Base-by-base conservation (phyloP, 2,329 filamentous ascomycete species). In the Aureobasidium subglaciale region DNA sequence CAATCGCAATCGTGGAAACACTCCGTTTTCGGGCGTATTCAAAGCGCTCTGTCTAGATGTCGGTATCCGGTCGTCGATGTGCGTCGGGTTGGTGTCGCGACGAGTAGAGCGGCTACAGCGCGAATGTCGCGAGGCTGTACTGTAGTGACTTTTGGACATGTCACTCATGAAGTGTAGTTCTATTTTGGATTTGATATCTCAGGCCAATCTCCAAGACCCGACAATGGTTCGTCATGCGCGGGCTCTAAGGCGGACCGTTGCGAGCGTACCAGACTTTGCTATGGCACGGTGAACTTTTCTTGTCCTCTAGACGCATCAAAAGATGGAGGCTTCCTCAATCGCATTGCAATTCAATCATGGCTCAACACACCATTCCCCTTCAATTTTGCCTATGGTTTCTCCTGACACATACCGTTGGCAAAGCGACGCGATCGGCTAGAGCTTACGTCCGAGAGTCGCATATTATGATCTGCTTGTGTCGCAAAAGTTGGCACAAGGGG, bases 191-290 rank as follows among this genome's bases (percentile, higher is more conserved):
- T 50, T 54, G 27, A 54, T 43, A 54, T 54, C 27, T 18, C 29
- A 54, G 29, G 7, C 38, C 50, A 42, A 35, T 42, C 50, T 42
- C 22, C 16, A 40, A 43, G 38, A 43, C 50, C 50, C 50, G 50
- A 16, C 37, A 11, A 35, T 54, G 29, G 50, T 54, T 54, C 27
- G 38, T 29, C 16, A 34, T 43, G 50, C 50, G 50, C 50, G 50
- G 50, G 50, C 37, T 29, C 50, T 54, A 42, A 15, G 27, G 50
- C 50, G 50, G 50, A 54, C 50, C 50, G 50, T 54, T 54, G 50
- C 37, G 38, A 42, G 50, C 43, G 50, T 54, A 54, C 50, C 50
- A 54, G 37, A 42, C 27, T 54, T 54, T 13, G 35, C 13, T 25
- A 38, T 34, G 29, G 50, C 48, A 53, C 48, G 50, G 50, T 13